Conservation (phyloP, 2,329 filamentous ascomycete species). For the Arthrobotrys sinensis region DNA sequence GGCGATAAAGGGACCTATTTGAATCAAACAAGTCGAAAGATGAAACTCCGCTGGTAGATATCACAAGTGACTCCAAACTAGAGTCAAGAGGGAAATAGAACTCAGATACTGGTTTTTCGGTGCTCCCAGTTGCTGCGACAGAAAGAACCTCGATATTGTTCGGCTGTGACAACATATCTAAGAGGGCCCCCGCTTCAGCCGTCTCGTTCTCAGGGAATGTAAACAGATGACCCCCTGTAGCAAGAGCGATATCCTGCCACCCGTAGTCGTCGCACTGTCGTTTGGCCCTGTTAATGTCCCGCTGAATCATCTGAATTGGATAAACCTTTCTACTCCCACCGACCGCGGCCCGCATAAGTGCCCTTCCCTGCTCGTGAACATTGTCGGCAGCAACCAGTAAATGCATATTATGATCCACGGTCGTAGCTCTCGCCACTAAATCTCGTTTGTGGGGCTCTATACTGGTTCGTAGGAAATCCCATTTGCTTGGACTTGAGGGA, state of each 20-base stretch:
- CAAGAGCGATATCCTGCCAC: constrained; percentile 34
- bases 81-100: constrained; percentile 44
- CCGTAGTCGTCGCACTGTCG: background rate
- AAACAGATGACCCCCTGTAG: constrained; percentile 39
- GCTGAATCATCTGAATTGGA: constrained; percentile 27
- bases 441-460: constrained; percentile 29
- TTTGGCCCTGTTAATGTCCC: background rate
- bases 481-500: constrained; percentile 3
- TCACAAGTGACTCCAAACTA: constrained; percentile 33
- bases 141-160: constrained; percentile 44
- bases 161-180: constrained; percentile 36
- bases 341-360: constrained; percentile 2
- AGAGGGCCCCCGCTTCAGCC: background rate
- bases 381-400: constrained; percentile 24
- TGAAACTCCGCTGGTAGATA: constrained; percentile 37
- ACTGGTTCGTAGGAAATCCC: constrained; percentile 2
- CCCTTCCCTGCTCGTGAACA: constrained; percentile 36
- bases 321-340: constrained; percentile 26
- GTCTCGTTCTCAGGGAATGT: constrained; percentile 28
- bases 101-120: background rate
- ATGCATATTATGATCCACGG: constrained; percentile 16
- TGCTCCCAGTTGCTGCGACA: constrained; percentile 9
- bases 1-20: constrained; percentile 27
- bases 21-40: constrained; percentile 34
- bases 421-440: constrained; percentile 12